phyloP scores from a whole-genome alignment of 768 basidiomycete species.

The Termitomyces sp. region DNA sequence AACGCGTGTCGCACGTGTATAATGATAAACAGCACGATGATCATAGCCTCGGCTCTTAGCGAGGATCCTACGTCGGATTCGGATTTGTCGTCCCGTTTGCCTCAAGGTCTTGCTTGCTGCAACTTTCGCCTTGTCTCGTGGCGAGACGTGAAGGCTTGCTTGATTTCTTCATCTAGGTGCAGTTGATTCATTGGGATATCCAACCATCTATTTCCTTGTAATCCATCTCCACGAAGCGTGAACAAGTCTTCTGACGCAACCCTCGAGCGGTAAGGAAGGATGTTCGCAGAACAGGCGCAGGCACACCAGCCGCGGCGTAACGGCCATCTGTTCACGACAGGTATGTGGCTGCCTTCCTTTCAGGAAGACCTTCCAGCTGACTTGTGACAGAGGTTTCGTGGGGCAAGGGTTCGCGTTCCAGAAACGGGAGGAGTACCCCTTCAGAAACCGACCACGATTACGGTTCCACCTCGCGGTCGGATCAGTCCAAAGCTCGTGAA shows the following conservation, averaged over 20 bases:
- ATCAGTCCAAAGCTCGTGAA: slow-evolving; percentile 35
- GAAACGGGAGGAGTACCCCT: slow-evolving; percentile 37
- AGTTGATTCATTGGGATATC: background rate
- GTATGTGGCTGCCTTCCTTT: slow-evolving; percentile 8
- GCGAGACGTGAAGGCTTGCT: background rate
- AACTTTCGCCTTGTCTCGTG: background rate
- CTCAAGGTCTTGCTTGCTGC: background rate
- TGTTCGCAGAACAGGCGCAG: slow-evolving; percentile 15
- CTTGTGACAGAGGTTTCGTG: slow-evolving; percentile 30
- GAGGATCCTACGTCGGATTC: slow-evolving; percentile 5
- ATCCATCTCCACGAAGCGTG: slow-evolving; percentile 2
- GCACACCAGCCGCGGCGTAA: slow-evolving; percentile 13
- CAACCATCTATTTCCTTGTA: background rate
- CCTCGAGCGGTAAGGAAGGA: slow-evolving; percentile 4
- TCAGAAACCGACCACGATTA: slow-evolving; percentile 53
- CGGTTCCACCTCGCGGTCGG: slow-evolving; percentile 43
- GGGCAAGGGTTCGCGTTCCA: slow-evolving; percentile 19
- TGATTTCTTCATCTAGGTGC: background rate
- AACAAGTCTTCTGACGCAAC: background rate
- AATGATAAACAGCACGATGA: background rate
- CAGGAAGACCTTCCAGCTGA: background rate
- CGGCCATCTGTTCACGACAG: slow-evolving; percentile 24
- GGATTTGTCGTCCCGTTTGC: slow-evolving; percentile 10
- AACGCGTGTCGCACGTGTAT: slow-evolving; percentile 2
- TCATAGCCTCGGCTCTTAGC: slow-evolving; percentile 4